Base-by-base conservation (phyloP, 2,329 filamentous ascomycete species). In the Orbilia oligospora region DNA sequence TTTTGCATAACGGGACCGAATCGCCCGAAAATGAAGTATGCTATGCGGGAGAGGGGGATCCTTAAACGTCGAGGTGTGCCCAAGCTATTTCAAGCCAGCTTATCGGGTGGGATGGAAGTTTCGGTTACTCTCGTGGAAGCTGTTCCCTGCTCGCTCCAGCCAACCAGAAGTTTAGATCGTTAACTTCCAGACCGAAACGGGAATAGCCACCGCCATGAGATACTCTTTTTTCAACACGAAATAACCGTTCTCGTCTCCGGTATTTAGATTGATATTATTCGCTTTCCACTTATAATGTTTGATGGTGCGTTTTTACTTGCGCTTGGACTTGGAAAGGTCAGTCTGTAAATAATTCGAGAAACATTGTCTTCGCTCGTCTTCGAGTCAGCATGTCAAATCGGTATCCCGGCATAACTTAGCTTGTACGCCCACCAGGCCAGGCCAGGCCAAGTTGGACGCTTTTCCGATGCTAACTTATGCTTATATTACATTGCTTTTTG, bases 301-400 rank as follows among this genome's bases (percentile, higher is more conserved):
- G 16, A 18, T 18, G 8, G 8, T 18, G n/a, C n/a, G 5, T 20
- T 20, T 46, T 46, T 46, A 20, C 22, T 56, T 27, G 30, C 46
- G 38, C 49, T 51, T 73, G 49, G 63, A 58, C 70, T 73, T 61
- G 61, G 41, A 61, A 61, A 58, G 27, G 41, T 33, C 20, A 8
- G 67, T 58, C 67, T 58, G 27, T 61, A n/a, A n/a, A n/a, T n/a
- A n/a, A n/a, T n/a, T n/a, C 38, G 61, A 61, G 36, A 61, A 61
- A 33, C 10, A 20, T n/a, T 44, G 44, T 18, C 36, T 27, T 33
- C 12, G 20, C 41, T 61, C 33, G 18, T 36, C 63, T 55, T 71
- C 56, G 68, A 71, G 20, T 65, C 20, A 48, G 68, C 68, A 16
- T 71, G 68, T 71, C 68, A 36, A 64, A 64, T 63, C 56, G 56